Evolutionary conservation across 306 rosid species (phyloP).

Genomic region (Sphenostylis stenocarpa): DNA sequence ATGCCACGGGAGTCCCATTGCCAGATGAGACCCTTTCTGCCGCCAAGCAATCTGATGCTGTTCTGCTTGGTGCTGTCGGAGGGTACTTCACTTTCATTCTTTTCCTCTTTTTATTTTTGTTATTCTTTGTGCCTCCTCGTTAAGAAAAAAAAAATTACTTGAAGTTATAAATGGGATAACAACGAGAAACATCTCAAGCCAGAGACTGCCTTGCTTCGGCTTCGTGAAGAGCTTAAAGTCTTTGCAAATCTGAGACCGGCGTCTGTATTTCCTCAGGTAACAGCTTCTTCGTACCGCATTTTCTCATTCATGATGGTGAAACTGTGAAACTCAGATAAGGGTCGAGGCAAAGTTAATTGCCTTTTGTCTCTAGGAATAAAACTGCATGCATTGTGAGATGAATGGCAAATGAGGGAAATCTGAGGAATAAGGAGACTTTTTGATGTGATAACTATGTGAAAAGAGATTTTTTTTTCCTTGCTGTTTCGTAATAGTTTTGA

Average conservation of each 20-base stretch:
- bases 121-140: not conserved
- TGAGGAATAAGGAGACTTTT: not conserved
- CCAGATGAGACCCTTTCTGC: conserved; percentile 75
- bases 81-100: conserved; percentile 47
- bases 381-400: not conserved
- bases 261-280: conserved; percentile 74
- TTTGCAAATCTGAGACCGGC: conserved; percentile 90
- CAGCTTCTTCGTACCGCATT: not conserved
- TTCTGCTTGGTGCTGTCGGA: conserved; percentile 91
- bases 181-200: conserved; percentile 83
- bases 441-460: not conserved
- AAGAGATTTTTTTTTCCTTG: not conserved
- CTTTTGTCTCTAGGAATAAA: not conserved
- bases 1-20: conserved; percentile 78
- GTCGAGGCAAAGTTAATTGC: not conserved
- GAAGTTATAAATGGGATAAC: conserved; percentile 83
- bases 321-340: not conserved
- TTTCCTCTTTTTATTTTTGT: not conserved
- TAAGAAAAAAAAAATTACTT: not conserved
- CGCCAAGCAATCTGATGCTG: conserved; percentile 76
- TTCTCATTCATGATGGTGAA: not conserved
- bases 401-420: too few relatives aligned
- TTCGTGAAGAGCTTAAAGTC: conserved; percentile 68
- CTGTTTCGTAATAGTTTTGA: not conserved
- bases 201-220: conserved; percentile 82